Evolutionary conservation across 139 green algal genomes (phyloP).

Genomic region (Chlamydomonas schloesseri): DNA sequence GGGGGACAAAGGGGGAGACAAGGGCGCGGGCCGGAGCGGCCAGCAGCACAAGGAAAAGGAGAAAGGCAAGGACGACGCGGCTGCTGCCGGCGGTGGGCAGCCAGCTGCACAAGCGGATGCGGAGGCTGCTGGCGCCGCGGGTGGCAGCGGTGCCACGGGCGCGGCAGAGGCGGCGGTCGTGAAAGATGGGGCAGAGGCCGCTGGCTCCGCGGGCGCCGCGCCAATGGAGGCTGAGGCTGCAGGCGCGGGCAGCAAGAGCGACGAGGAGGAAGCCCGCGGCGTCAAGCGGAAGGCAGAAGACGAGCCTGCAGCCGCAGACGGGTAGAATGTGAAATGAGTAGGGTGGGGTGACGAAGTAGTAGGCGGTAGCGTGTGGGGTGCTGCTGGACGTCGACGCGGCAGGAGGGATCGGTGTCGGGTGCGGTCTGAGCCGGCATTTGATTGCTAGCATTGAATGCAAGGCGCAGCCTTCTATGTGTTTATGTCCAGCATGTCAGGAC

Average conservation of each 20-base stretch:
- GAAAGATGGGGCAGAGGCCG: too few relatives aligned
- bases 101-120: not conserved
- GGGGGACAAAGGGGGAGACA: not conserved
- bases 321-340: too few relatives aligned
- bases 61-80: not conserved
- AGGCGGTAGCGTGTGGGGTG: too few relatives aligned
- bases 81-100: not conserved
- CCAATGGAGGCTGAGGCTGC: not conserved
- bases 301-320: not conserved
- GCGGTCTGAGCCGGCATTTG: too few relatives aligned
- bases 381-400: too few relatives aligned
- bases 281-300: slow-evolving; percentile 33
- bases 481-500: too few relatives aligned
- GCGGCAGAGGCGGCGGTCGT: not conserved
- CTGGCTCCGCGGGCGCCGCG: not conserved
- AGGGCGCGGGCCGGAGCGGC: not conserved
- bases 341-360: too few relatives aligned
- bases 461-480: too few relatives aligned
- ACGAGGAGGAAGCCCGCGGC: not conserved
- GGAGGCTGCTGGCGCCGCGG: not conserved
- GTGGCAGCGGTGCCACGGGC: not conserved
- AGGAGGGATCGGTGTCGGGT: too few relatives aligned
- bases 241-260: not conserved
- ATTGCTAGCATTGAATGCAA: too few relatives aligned
- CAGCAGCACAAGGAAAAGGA: not conserved